Percentiles rank a stretch among this genome's conserved stretches.
Conservation (phyloP, 2,329 filamentous ascomycete genomes). For the Hymenoscyphus infarciens region DNA sequence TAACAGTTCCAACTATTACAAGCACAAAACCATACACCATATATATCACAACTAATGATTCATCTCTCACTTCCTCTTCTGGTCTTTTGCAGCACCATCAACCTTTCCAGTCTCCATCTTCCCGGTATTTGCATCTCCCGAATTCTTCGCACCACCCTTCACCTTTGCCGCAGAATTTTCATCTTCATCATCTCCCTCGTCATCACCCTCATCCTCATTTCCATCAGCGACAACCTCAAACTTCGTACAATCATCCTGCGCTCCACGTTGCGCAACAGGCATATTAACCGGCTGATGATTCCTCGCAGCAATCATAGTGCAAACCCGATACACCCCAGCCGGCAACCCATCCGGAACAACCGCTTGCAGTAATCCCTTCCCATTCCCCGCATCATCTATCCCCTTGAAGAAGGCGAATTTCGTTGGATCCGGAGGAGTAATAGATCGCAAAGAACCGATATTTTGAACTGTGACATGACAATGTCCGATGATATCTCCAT, state of each 20-base stretch:
- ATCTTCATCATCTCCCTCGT: conserved; percentile 10
- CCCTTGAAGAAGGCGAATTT: conserved; percentile 39
- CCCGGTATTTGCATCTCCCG: conserved; percentile 3
- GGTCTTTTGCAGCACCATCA: conserved; percentile 2
- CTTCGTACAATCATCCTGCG: conserved; percentile 41
- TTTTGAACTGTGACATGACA: conserved; percentile 37
- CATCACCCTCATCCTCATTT: conserved; percentile 7
- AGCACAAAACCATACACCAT: no score
- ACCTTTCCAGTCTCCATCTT: conserved; percentile 10
- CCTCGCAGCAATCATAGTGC: conserved; percentile 38
- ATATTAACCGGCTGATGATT: conserved; percentile 41
- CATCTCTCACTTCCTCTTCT: not conserved
- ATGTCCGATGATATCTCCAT: conserved; percentile 35
- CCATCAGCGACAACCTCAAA: conserved; percentile 34
- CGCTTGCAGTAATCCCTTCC: conserved; percentile 36
- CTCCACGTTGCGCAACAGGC: conserved; percentile 40
- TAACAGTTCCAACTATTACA: no score
- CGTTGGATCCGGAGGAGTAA: conserved; percentile 26
- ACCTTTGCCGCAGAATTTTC: not conserved
- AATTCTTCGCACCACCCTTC: not conserved
- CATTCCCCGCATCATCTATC: conserved; percentile 37
- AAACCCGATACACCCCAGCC: conserved; percentile 39
- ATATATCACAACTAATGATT: not conserved
- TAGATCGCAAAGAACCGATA: conserved; percentile 31
- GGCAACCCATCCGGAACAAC: conserved; percentile 37